Percentiles rank a stretch among this genome's conserved stretches.
Evolutionary conservation across 441 rosid genomes (phyloP).

Genomic region (Gossypium gossypioides): DNA sequence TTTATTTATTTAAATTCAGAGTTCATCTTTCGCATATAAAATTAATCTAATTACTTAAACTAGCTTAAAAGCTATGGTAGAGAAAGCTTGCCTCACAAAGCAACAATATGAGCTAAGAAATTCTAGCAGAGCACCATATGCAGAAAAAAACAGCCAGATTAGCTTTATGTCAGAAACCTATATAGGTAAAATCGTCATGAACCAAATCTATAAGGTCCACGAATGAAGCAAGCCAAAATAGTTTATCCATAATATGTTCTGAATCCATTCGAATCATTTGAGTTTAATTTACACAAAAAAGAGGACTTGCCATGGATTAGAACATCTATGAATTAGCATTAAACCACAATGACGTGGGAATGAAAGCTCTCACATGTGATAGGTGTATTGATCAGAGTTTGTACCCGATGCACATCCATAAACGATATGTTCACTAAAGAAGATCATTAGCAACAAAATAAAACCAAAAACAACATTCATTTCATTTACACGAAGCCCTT

Average conservation of each 20-base stretch:
- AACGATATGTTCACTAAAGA: background rate
- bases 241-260: background rate
- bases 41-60: background rate
- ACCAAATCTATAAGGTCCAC: background rate
- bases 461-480: background rate
- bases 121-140: background rate
- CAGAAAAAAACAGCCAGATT: background rate
- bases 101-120: background rate
- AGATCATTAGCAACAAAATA: background rate
- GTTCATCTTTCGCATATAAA: background rate
- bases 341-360: background rate
- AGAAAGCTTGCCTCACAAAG: conserved; percentile 10
- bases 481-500: background rate
- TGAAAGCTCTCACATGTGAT: background rate
- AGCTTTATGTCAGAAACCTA: background rate
- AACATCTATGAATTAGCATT: background rate
- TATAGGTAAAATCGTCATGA: background rate
- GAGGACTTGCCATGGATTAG: background rate
- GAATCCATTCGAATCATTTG: background rate
- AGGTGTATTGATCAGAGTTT: background rate
- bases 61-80: background rate
- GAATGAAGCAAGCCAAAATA: background rate
- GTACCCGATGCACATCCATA: background rate
- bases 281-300: background rate
- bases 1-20: background rate